Evolutionary conservation across 352 stramenopile genomes (phyloP).

Genomic region (Thraustochytrium striatum): DNA sequence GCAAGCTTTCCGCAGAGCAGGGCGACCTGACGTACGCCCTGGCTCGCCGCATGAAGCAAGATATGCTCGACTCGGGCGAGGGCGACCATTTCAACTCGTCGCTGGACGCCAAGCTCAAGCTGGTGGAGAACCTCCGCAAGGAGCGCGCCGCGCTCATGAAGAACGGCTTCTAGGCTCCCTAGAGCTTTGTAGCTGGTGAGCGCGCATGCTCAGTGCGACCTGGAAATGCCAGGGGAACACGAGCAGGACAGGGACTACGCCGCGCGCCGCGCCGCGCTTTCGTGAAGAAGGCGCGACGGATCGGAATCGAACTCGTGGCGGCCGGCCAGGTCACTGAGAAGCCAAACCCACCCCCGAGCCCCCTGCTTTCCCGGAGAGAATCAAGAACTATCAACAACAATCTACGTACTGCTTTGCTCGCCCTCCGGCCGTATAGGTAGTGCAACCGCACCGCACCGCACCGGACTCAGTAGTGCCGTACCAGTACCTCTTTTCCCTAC

Average conservation of each 20-base stretch:
- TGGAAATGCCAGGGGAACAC: too few relatives aligned
- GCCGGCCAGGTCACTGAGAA: too few relatives aligned
- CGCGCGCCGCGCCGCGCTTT: too few relatives aligned
- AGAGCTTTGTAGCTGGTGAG: background rate
- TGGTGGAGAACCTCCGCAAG: constrained; percentile 66
- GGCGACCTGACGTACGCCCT: constrained; percentile 67
- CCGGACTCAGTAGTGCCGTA: background rate
- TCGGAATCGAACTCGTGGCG: too few relatives aligned
- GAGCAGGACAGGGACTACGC: too few relatives aligned
- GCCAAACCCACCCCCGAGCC: too few relatives aligned
- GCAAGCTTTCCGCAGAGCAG: constrained; percentile 67
- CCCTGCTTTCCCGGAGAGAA: too few relatives aligned
- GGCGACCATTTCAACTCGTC: constrained; percentile 44
- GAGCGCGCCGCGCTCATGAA: constrained; percentile 21
- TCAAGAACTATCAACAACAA: too few relatives aligned
- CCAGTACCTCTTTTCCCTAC: background rate
- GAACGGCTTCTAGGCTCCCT: background rate
- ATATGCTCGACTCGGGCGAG: constrained; percentile 59
- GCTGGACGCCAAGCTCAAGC: constrained; percentile 70
- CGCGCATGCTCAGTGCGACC: background rate
- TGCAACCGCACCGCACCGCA: background rate
- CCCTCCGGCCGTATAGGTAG: too few relatives aligned
- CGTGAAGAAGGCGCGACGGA: too few relatives aligned
- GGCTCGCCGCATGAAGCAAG: constrained; percentile 71
- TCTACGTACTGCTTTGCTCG: too few relatives aligned